phyloP scores from a whole-genome alignment of 2,329 filamentous ascomycete genomes.

The Pestalotiopsis sp. region DNA sequence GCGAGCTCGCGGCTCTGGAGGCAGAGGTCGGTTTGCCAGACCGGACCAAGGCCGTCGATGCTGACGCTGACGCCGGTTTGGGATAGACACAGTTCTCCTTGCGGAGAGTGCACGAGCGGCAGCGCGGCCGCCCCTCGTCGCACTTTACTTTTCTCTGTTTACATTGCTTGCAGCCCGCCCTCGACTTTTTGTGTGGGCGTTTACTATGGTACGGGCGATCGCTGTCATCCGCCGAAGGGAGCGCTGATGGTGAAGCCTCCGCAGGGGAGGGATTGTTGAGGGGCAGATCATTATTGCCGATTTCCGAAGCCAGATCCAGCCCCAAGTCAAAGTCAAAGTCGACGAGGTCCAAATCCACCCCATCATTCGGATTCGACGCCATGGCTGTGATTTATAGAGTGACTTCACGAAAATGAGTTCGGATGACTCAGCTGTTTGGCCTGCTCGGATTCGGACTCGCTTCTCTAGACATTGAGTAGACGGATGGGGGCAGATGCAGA shows the following conservation, averaged over 20 bases:
- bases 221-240: slow-evolving; percentile 13
- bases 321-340: slow-evolving; percentile 12
- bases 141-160: slow-evolving; percentile 45
- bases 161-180: slow-evolving; percentile 54
- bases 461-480: neutral
- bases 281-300: slow-evolving; percentile 6
- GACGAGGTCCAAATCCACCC: slow-evolving; percentile 6
- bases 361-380: neutral
- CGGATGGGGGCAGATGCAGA: neutral
- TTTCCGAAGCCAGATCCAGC: slow-evolving; percentile 1
- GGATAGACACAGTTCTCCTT: slow-evolving; percentile 50
- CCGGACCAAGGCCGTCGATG: neutral
- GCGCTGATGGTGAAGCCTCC: neutral
- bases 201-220: slow-evolving; percentile 43
- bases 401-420: neutral
- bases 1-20: neutral
- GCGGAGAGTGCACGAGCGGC: slow-evolving; percentile 48
- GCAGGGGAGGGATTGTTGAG: slow-evolving; percentile 4
- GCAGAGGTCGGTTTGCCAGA: slow-evolving; percentile 4
- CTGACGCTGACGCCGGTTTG: slow-evolving; percentile 15
- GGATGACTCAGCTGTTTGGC: neutral
- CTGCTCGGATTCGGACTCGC: neutral
- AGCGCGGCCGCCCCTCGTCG: slow-evolving; percentile 46
- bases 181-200: slow-evolving; percentile 56
- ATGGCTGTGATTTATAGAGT: neutral